phyloP scores from a whole-genome alignment of 495 filamentous ascomycete genomes.

The Trichoderma asperelloides region DNA sequence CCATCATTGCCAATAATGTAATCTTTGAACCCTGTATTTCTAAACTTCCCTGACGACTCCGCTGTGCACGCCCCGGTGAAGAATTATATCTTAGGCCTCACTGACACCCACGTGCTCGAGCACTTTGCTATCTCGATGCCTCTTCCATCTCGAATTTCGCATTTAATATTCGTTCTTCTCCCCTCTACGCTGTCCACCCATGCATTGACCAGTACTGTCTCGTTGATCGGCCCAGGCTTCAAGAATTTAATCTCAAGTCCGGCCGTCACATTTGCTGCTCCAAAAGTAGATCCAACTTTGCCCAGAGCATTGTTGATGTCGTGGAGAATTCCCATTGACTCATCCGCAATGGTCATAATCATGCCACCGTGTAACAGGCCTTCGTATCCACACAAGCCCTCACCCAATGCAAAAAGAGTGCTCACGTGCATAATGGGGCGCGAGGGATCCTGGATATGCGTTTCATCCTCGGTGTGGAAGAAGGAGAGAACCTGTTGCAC shows the following conservation, averaged over 20 bases:
- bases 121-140: background rate
- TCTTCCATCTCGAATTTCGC: background rate
- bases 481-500: constrained; percentile 7
- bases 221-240: background rate
- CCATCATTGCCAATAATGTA: background rate
- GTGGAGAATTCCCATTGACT: constrained; percentile 1
- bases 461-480: background rate
- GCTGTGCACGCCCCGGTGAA: background rate
- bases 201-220: background rate
- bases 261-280: background rate
- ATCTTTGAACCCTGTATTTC: background rate
- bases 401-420: background rate
- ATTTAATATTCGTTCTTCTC: background rate
- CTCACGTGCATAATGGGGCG: background rate
- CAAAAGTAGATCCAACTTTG: background rate
- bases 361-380: constrained; percentile 7
- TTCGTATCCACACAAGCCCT: background rate
- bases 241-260: background rate
- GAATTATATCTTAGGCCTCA: background rate
- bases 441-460: background rate
- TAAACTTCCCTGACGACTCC: background rate
- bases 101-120: constrained; percentile 6
- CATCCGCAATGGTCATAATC: constrained; percentile 8
- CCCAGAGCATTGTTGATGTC: constrained; percentile 8
- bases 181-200: background rate